Base-by-base conservation (phyloP, 2,329 filamentous ascomycete genomes). In the Metarhizium anisopliae region DNA sequence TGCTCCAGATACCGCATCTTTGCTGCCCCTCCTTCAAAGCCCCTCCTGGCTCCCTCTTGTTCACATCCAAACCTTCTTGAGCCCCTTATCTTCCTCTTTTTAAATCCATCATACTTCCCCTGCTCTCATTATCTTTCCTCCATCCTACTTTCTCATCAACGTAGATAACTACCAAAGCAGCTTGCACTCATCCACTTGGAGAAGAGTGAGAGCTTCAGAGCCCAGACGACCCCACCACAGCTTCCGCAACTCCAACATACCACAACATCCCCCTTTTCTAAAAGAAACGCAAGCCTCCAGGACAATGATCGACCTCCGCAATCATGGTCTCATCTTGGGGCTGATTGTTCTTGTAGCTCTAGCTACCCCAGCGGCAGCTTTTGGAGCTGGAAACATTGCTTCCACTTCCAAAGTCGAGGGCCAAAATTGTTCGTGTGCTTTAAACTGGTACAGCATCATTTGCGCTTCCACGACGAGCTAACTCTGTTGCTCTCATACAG, bases 371-470 rank as follows among this genome's bases (percentile, higher is more conserved):
- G 81, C 83, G 40, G 77, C 86, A 62, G 90, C 89, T 55, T 95
- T 95, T 67, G 90, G 90, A 62, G 90, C 90, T 64, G 91, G 91
- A 59, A 95, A 95, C 72, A 94, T 95, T 68, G 89, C 88, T 47
- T 84, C 86, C 56, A 80, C 90, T 58, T 87, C 89, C 66, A 86
- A 85, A 68, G 79, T 95, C 54, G 89, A 94, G 70, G 90, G 90
- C 61, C 80, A 89, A 69, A 95, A 95, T 70, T 95, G 84, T 86
- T 65, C 59, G 81, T 72, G 16, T 30, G 30, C 13, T 16, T 50
- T 38, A 49, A 47, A 25, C 43, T 8, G 13, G 6, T 6, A 25
- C 43, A 25, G 43, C 43, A 47, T 36, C 8, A 13, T 40, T 16
- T 32, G 35, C 11, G 7, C 42, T 42, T 42, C 13, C 6, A 14